Conservation (phyloP, 2,329 filamentous ascomycete genomes). For the Stachybotrys chlorohalonatus region DNA sequence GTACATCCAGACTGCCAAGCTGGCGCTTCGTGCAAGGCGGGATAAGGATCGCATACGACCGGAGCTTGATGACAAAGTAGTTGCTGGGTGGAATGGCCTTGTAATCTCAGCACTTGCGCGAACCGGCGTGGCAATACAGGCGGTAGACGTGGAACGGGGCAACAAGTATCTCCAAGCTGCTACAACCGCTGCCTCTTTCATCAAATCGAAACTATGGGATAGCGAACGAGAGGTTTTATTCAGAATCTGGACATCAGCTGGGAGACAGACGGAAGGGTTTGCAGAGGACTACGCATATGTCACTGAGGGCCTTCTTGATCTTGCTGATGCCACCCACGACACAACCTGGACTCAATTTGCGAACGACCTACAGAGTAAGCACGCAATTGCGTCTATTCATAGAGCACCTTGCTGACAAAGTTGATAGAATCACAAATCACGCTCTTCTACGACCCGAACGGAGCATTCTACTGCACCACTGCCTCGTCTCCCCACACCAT, state of each 20-base stretch:
- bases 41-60: constrained; percentile 68
- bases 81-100: constrained; percentile 81
- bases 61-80: constrained; percentile 77
- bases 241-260: constrained; percentile 59
- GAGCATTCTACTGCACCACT: constrained; percentile 67
- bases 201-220: constrained; percentile 67
- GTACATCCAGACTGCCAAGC: constrained; percentile 57
- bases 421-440: constrained; percentile 57
- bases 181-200: constrained; percentile 59
- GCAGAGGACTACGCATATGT: constrained; percentile 94
- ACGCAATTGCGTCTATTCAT: background rate
- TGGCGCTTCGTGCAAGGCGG: constrained; percentile 61
- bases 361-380: constrained; percentile 64
- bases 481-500: constrained; percentile 58
- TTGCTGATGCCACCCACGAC: constrained; percentile 77
- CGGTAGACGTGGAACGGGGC: constrained; percentile 47
- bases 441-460: constrained; percentile 65
- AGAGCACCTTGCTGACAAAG: background rate
- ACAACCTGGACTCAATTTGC: constrained; percentile 71
- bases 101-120: constrained; percentile 76
- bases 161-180: constrained; percentile 57
- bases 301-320: constrained; percentile 69
- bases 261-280: constrained; percentile 61
- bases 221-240: constrained; percentile 52
- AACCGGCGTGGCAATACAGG: constrained; percentile 57